Base-by-base conservation (phyloP, 495 filamentous ascomycete genomes). In the Annulohypoxylon moriforme region DNA sequence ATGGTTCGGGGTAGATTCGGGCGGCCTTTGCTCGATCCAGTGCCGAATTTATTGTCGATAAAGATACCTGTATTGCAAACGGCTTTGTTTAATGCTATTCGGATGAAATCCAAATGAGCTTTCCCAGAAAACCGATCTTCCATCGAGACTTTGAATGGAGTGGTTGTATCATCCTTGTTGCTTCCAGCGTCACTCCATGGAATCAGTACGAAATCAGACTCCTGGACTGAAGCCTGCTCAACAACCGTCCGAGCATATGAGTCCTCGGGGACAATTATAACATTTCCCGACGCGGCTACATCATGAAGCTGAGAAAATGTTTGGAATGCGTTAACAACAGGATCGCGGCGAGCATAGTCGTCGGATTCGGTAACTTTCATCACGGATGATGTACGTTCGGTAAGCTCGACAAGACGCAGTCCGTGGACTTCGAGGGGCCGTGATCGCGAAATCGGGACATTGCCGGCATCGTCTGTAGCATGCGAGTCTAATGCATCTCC, bases 341-440 rank as follows among this genome's bases (percentile, higher is more conserved):
- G 94, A 72, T 99, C 96, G 80, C 87, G 87, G 4, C 89, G 81
- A 10, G 89, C 87, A 68, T 91, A 89, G 18, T 94, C 93, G 9
- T 94, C 93, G 42, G 89, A 83, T 66, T 96, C 93, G 0, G 93
- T 90, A 5, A 97, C 93, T 73, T 94, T 91, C 96, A 99, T 99
- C 60, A 97, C 94, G 18, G 94, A 92, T 6, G 96, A 98, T 33
- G 91, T 90, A 85, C 96, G 94, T 67, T 99, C 94, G 0, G 93
- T 96, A 22, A 98, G 88, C 75, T 96, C 93, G 42, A 98, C 80
- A 55, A 99, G 83, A 1, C 94, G 91, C 22, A 97, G 80, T 36
- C 94, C 96, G 73, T 97, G 91, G 0, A 96, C 93, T 75, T 94
- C 88, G 3, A 97, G 85, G 0, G 89, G 87, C 22, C 85, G 79